phyloP scores from a whole-genome alignment of 345 rosid species.

The Capsella bursapastoris region DNA sequence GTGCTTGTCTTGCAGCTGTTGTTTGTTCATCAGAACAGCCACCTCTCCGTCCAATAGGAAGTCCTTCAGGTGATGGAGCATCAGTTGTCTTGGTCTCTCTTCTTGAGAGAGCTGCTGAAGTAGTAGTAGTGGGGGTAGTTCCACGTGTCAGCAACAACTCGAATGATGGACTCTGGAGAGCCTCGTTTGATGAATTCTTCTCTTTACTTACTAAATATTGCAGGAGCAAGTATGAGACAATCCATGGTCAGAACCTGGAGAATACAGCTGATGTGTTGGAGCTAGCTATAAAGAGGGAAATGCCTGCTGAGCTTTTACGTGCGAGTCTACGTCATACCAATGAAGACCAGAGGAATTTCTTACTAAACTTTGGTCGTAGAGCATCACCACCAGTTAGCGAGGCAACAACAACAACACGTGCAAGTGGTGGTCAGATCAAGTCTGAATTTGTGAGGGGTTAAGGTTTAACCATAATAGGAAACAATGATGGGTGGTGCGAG shows the following conservation, averaged over 20 bases:
- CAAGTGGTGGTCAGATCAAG: conserved; percentile 54
- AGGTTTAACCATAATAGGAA: conserved; percentile 31
- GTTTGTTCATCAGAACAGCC: conserved; percentile 99
- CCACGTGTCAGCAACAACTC: conserved; percentile 53
- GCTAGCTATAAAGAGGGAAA: conserved; percentile 78
- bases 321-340: conserved; percentile 94
- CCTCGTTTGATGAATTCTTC: conserved; percentile 92
- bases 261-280: conserved; percentile 57
- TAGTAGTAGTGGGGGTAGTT: conserved; percentile 42
- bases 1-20: conserved; percentile 96
- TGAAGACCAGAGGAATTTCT: conserved; percentile 71
- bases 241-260: conserved; percentile 55
- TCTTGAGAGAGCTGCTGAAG: conserved; percentile 86
- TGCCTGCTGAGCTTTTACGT: conserved; percentile 95
- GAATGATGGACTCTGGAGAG: conserved; percentile 84
- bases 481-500: conserved; percentile 7
- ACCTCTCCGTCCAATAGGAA: conserved; percentile 91
- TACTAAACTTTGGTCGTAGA: conserved; percentile 74
- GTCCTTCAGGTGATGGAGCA: conserved; percentile 90
- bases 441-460: conserved; percentile 76
- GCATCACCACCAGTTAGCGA: conserved; percentile 48
- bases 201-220: conserved; percentile 89
- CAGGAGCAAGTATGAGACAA: conserved; percentile 81
- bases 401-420: conserved; percentile 41
- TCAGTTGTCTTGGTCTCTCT: conserved; percentile 72